Evolutionary conservation across 2,329 filamentous ascomycete species (phyloP).

Genomic region (Triangularia verruculosa): DNA sequence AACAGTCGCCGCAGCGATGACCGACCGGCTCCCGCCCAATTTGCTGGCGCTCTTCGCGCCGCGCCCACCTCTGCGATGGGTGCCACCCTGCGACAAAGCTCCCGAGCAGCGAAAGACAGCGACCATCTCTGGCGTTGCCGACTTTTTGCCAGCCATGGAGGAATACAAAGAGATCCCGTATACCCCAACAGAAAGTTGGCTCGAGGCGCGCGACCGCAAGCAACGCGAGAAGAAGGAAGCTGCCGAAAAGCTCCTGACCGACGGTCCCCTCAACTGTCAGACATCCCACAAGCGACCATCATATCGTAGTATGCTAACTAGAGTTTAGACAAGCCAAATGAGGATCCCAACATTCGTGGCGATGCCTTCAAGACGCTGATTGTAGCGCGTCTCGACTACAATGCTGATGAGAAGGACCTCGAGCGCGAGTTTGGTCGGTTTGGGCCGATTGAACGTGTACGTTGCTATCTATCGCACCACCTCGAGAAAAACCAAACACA

Average conservation of each 20-base stretch:
- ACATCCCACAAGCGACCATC: background rate
- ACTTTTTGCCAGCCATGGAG: conserved; percentile 69
- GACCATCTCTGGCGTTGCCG: conserved; percentile 68
- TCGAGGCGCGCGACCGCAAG: conserved; percentile 80
- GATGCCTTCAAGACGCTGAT: conserved; percentile 96
- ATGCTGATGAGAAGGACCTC: conserved; percentile 82
- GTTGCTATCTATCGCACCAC: conserved; percentile 29
- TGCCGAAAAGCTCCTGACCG: conserved; percentile 60
- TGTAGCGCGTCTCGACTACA: conserved; percentile 84
- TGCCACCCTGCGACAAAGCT: conserved; percentile 77
- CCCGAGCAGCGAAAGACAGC: conserved; percentile 78
- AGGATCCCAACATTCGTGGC: conserved; percentile 85
- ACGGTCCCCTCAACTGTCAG: conserved; percentile 63
- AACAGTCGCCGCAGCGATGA: conserved; percentile 58
- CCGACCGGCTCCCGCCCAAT: conserved; percentile 91
- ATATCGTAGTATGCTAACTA: conserved; percentile 19
- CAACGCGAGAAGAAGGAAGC: conserved; percentile 74
- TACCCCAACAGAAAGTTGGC: conserved; percentile 85
- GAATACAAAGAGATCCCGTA: conserved; percentile 77
- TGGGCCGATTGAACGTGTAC: conserved; percentile 87
- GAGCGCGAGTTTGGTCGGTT: conserved; percentile 92
- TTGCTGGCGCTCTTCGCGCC: conserved; percentile 92
- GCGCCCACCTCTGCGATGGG: conserved; percentile 85
- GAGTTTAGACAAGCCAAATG: conserved; percentile 67
- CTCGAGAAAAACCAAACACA: conserved; percentile 11